Evolutionary conservation across 108 stramenopile species (phyloP), one percentile per base, ranked within the genome.

Genomic region (Conticribra weissflogii): DNA sequence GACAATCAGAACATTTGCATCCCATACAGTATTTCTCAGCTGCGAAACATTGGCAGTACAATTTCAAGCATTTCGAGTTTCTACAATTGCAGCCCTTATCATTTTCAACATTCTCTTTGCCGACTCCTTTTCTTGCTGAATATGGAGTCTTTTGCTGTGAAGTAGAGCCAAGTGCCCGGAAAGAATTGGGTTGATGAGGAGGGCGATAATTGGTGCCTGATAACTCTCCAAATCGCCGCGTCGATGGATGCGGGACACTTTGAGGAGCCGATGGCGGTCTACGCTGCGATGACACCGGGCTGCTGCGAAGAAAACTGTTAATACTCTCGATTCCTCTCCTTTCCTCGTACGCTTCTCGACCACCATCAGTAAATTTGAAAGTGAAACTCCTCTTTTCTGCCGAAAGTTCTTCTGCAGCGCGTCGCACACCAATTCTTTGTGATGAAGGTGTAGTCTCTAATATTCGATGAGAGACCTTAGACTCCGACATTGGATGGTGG

Each of bases 41-140:
- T 15, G 95, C 90, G 71, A 96, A 98, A 66, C 97, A 98, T 66
- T 95, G 92, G 68, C 97, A 98, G 58, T 98, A 98, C 31, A 96
- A 61, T 60, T 98, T 98, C n/a, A 98, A 89, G 64, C 97, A 98
- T 33, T 86, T 85, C 29, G 95, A 96, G 56, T 96, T 93, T 76
- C 95, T 89, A 68, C 94, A 95, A 48, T 92, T 92, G 69, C 94
- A 95, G 3, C 55, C 24, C 2, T n/a, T 52, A 18, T 67, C 54
- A 25, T 48, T 54, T 2, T 52, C 52, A 30, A 29, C 27, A 47
- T 69, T 66, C 25, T 71, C 78, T 27, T 71, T 73, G 25, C 72
- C 79, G 7, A 17, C 31, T 12, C 76, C 76, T 29, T 49, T 61
- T 48, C 61, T 48, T 23, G 46, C 41, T 46, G 75, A 15, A 22